phyloP scores from a whole-genome alignment of 1,284 basidiomycete genomes.

The Takashimella koratensis region DNA sequence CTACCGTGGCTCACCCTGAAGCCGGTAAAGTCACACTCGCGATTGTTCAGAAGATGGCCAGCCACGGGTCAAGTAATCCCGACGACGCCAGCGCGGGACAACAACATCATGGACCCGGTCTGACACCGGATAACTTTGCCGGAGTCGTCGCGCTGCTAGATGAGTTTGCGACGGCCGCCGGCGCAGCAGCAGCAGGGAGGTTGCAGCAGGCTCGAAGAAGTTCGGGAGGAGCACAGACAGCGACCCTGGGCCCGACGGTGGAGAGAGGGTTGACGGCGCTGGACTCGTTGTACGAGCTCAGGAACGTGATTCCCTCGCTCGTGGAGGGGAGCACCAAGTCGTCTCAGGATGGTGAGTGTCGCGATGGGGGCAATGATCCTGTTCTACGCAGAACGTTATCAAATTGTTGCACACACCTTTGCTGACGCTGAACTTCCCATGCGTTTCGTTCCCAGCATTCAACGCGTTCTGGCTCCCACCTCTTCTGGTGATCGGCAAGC shows the following conservation, averaged over 20 bases:
- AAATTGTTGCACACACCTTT: not conserved
- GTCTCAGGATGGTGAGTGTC: conserved; percentile 34
- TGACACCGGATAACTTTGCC: conserved; percentile 74
- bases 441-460: conserved; percentile 62
- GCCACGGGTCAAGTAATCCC: conserved; percentile 46
- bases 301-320: conserved; percentile 60
- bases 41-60: conserved; percentile 62
- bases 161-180: conserved; percentile 76
- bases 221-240: conserved; percentile 19
- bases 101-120: conserved; percentile 55
- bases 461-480: conserved; percentile 74
- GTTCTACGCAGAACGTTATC: not conserved
- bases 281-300: conserved; percentile 70
- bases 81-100: too few relatives aligned
- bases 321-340: conserved; percentile 51
- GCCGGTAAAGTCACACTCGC: conserved; percentile 80
- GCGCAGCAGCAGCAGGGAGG: conserved; percentile 58
- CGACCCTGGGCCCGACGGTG: conserved; percentile 60
- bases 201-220: conserved; percentile 46
- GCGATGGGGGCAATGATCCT: not conserved
- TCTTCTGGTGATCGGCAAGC: conserved; percentile 70
- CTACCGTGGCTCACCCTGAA: conserved; percentile 80
- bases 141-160: conserved; percentile 78
- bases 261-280: conserved; percentile 78
- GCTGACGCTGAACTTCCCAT: not conserved